These are phyloP conservation scores for Alopecurus myosuroides DNA, from an alignment of 176 grass and related monocot species.

Conservation along the genomic window DNA sequence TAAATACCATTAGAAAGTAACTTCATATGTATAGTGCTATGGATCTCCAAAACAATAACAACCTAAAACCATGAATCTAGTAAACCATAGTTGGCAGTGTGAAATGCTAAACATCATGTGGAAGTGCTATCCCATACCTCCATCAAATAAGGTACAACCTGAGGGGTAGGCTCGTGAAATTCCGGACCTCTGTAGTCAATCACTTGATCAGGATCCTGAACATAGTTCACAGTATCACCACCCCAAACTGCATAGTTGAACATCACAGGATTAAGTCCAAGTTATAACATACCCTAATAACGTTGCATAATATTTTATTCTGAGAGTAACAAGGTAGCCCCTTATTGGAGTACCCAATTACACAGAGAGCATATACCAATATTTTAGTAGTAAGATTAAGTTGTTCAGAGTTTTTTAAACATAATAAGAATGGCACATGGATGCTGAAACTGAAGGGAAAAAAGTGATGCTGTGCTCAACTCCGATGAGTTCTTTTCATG, in stretches of 20 bases:
- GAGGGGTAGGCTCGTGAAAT: conserved; percentile 85
- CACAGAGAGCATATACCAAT: background rate
- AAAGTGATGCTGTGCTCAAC: background rate
- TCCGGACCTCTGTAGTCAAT: conserved; percentile 78
- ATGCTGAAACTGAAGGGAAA: background rate
- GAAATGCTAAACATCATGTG: background rate
- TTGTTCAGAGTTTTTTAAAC: background rate
- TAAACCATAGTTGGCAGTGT: conserved; percentile 11
- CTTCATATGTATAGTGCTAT: background rate
- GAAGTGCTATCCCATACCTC: conserved; percentile 44
- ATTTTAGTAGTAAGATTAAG: background rate
- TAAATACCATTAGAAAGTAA: conserved; percentile 20
- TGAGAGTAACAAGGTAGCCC: background rate
- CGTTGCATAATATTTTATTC: conserved; percentile 5
- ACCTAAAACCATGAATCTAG: conserved; percentile 5
- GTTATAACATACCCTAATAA: background rate
- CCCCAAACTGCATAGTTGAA: conserved; percentile 78
- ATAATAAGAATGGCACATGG: background rate
- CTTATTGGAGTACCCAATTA: background rate
- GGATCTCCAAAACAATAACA: background rate
- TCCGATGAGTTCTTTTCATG: background rate
- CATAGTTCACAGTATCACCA: conserved; percentile 92
- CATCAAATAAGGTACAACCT: conserved; percentile 76
- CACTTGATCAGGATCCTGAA: conserved; percentile 81
- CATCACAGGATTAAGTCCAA: conserved; percentile 11